These are phyloP conservation scores for Endothia cerciana DNA, from an alignment of 2,329 filamentous ascomycete species.

Conservation along the genomic window DNA sequence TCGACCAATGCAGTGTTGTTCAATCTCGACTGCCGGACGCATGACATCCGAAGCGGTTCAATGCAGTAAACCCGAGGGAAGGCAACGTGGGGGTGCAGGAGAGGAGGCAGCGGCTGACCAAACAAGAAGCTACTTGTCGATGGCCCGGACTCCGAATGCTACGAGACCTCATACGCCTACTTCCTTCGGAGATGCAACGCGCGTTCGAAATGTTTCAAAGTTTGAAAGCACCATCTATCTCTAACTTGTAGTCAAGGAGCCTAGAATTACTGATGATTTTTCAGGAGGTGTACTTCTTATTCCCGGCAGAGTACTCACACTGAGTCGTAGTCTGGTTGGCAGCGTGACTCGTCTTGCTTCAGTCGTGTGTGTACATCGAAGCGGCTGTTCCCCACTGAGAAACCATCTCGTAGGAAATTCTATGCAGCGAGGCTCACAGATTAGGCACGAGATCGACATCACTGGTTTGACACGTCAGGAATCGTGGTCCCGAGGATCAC, in stretches of 20 bases:
- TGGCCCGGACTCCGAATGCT: background rate
- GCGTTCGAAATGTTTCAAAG: background rate
- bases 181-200: conserved; percentile 2
- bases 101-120: background rate
- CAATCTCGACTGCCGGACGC: background rate
- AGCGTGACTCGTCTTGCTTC: background rate
- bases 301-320: too few relatives aligned
- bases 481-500: background rate
- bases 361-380: background rate
- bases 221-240: background rate
- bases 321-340: too few relatives aligned
- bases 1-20: too few relatives aligned
- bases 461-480: conserved; percentile 1
- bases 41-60: background rate
- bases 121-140: background rate
- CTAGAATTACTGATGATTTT: background rate
- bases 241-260: background rate
- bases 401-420: background rate
- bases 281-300: background rate
- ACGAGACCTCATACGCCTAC: background rate
- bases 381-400: background rate
- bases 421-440: background rate
- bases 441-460: background rate
- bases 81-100: background rate
- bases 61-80: background rate